phyloP scores from a whole-genome alignment of 2,329 filamentous ascomycete genomes.

The Ophiocordyceps polyrhachis-furcata region DNA sequence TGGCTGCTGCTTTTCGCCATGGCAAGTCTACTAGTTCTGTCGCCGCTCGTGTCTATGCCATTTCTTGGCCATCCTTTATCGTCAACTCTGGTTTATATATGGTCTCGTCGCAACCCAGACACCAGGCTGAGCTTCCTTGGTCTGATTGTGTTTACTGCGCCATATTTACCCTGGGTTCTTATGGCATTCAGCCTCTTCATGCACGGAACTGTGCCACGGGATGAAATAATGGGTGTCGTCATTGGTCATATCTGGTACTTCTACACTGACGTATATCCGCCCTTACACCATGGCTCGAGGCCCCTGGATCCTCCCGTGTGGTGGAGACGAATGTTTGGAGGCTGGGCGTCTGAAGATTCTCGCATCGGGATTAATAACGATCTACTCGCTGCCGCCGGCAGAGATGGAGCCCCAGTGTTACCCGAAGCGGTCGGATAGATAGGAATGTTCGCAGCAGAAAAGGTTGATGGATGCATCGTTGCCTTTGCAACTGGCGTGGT shows the following conservation, averaged over 20 bases:
- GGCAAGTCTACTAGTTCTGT: constrained; percentile 58
- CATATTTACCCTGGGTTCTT: constrained; percentile 89
- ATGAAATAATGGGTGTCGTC: constrained; percentile 87
- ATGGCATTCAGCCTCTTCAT: constrained; percentile 86
- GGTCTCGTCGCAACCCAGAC: constrained; percentile 87
- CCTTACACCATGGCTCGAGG: constrained; percentile 64
- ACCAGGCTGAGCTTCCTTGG: constrained; percentile 79
- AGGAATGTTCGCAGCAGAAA: not conserved
- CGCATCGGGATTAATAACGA: constrained; percentile 41
- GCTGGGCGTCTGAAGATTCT: constrained; percentile 24
- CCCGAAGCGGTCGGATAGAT: not conserved
- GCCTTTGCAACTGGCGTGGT: too few species aligned
- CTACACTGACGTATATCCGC: constrained; percentile 90
- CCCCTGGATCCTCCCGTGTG: constrained; percentile 78
- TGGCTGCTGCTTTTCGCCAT: constrained; percentile 84
- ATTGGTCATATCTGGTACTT: constrained; percentile 98
- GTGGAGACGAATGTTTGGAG: constrained; percentile 75
- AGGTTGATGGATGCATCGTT: too few species aligned
- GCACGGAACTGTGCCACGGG: constrained; percentile 77
- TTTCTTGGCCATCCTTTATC: constrained; percentile 90
- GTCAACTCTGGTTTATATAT: constrained; percentile 91
- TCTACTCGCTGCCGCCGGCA: constrained; percentile 36
- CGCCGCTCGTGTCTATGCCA: constrained; percentile 74
- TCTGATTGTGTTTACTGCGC: constrained; percentile 76
- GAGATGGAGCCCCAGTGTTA: constrained; percentile 5